A percentile compares a stretch with the other conserved stretches of the same genome.
phyloP scores from a whole-genome alignment of 1,284 basidiomycete genomes.

The Ganoderma resinaceum region DNA sequence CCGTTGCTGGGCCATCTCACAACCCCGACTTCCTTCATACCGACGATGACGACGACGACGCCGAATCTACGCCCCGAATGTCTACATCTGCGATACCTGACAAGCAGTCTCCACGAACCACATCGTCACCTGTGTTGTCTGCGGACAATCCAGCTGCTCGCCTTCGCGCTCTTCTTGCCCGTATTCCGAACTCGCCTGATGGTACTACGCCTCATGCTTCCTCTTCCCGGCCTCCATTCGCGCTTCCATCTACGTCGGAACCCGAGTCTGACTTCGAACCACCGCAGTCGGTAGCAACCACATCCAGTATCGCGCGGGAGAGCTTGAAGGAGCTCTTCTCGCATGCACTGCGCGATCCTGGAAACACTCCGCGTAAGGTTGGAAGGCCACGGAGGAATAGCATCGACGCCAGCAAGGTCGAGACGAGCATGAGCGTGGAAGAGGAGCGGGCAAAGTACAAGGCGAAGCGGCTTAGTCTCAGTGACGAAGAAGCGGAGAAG shows the following conservation, averaged over 20 bases:
- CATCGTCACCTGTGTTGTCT: conserved; percentile 30
- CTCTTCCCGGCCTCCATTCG: conserved; percentile 37
- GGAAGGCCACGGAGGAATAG: conserved; percentile 56
- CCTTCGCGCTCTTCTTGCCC: conserved; percentile 62
- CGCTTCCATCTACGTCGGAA: conserved; percentile 52
- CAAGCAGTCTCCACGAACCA: conserved; percentile 33
- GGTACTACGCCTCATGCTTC: conserved; percentile 40
- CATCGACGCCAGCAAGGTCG: conserved; percentile 66
- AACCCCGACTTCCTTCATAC: conserved; percentile 41
- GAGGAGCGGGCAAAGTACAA: conserved; percentile 54
- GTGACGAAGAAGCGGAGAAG: conserved; percentile 72
- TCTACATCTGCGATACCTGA: conserved; percentile 38
- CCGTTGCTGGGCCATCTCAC: conserved; percentile 45
- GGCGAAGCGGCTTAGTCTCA: conserved; percentile 63
- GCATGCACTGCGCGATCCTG: conserved; percentile 64
- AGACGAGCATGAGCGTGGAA: conserved; percentile 56
- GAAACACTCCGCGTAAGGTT: conserved; percentile 63
- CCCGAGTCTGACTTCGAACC: conserved; percentile 68
- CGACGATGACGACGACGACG: conserved; percentile 48
- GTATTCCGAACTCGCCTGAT: conserved; percentile 42
- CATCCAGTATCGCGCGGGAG: conserved; percentile 59
- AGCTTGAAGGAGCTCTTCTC: conserved; percentile 70
- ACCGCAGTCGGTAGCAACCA: conserved; percentile 46
- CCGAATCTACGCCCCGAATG: conserved; percentile 57
- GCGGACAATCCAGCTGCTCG: conserved; percentile 56